These are phyloP conservation scores for Chloranthus sessilifolius DNA, from an alignment of 164 flowering plant genomes.

Conservation along the genomic window DNA sequence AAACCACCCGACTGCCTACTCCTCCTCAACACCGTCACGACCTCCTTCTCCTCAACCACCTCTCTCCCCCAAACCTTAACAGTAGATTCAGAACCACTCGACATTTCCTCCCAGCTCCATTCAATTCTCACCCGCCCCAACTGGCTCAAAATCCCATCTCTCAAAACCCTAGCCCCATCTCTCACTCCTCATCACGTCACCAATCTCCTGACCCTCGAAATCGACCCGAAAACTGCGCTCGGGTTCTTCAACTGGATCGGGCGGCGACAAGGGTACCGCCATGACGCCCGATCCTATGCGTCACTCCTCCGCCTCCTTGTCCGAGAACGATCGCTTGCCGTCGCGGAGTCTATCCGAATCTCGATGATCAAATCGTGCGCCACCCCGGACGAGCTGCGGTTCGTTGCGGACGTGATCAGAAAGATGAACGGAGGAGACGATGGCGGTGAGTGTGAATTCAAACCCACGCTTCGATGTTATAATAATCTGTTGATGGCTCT, in stretches of 20 bases:
- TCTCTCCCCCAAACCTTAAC: slow-evolving; percentile 13
- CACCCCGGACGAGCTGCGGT: slow-evolving; percentile 30
- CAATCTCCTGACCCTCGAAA: slow-evolving; percentile 33
- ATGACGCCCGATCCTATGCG: slow-evolving; percentile 39
- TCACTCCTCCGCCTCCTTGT: slow-evolving; percentile 42
- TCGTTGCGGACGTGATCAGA: slow-evolving; percentile 31
- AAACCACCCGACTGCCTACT: slow-evolving; percentile 26
- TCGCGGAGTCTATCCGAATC: slow-evolving; percentile 39
- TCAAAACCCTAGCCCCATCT: slow-evolving; percentile 33
- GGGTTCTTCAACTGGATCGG: slow-evolving; percentile 56
- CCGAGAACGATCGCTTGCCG: slow-evolving; percentile 21
- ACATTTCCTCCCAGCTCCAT: slow-evolving; percentile 27
- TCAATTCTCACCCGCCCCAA: slow-evolving; percentile 39
- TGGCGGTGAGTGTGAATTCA: slow-evolving; percentile 19
- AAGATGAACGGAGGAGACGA: slow-evolving; percentile 31
- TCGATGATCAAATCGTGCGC: slow-evolving; percentile 52
- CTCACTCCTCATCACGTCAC: slow-evolving; percentile 49
- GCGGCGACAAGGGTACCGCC: slow-evolving; percentile 37
- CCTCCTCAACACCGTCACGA: too few species aligned
- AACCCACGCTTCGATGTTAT: slow-evolving; percentile 44
- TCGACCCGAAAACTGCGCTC: slow-evolving; percentile 48
- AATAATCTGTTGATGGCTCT: slow-evolving; percentile 52
- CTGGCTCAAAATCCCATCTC: slow-evolving; percentile 56
- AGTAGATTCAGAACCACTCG: slow-evolving; percentile 15
- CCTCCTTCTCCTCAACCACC: slow-evolving; percentile 9